Evolutionary conservation across 2,329 filamentous ascomycete genomes (phyloP), one percentile per base, ranked within the genome.

Genomic region (Neopestalotiopsis rosae): DNA sequence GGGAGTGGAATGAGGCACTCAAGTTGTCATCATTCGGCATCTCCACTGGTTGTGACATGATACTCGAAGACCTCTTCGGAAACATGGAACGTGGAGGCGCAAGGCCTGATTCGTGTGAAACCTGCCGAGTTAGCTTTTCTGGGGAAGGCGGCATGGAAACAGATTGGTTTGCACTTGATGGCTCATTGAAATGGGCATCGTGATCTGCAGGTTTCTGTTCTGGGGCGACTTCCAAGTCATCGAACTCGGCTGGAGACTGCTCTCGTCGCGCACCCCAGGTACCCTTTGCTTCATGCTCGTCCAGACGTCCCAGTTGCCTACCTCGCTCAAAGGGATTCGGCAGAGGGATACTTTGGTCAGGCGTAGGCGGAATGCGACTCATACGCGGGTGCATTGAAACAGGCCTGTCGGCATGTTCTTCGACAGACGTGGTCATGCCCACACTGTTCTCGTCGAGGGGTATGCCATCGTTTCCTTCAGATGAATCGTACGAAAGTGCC

Each of bases 351-450:
- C 78, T 77, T 24, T 84, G 80, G 65, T 87, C 84, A 1, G 84
- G 83, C 0, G 84, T 86, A 2, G 85, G 83, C 12, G 86, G 86
- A 66, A 89, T 85, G 30, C 86, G 87, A 77, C 92, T 94, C 83
- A 95, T 88, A 34, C 90, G 88, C 30, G 92, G 92, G 74, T 95
- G 91, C 84, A 94, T 90, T 3, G 93, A 95, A 71, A 88, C 84
- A 2, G 92, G 93, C 67, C 93, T 87, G 67, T 88, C 81, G 14
- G 78, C 74, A 61, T 85, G 83, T 14, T 85, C 83, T 71, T 91
- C 88, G 49, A 91, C 79, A 72, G 90, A 87, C 5, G 85, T 85
- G 71, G 81, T 86, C 69, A 87, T 74, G 24, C 85, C 87, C 61
- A 88, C 75, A 17, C 86, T 80, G 71, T 85, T 75, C 72, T 80